Evolutionary conservation across 176 grass and related monocot species (phyloP).

Genomic region (Dendrocalamus sinicus): DNA sequence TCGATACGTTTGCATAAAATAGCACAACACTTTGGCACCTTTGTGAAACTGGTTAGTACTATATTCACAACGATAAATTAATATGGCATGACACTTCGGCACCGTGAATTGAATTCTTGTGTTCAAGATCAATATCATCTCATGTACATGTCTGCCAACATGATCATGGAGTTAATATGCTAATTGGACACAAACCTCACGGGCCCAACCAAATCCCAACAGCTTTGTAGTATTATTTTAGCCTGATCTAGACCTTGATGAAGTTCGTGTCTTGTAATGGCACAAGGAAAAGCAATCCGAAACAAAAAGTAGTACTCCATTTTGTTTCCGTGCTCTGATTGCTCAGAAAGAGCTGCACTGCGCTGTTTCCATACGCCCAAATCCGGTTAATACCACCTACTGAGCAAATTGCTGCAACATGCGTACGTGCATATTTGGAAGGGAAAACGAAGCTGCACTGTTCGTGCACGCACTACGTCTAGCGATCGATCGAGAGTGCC

Average conservation of each 20-base stretch:
- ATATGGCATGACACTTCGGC: neutral
- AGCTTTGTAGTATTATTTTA: neutral
- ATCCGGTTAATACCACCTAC: neutral
- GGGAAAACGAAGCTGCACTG: neutral
- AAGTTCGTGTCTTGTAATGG: neutral
- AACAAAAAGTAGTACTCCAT: neutral
- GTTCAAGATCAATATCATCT: neutral
- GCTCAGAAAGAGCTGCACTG: neutral
- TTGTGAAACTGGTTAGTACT: neutral
- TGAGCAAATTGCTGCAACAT: neutral
- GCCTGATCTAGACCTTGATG: neutral
- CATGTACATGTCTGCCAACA: neutral
- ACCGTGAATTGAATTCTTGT: neutral
- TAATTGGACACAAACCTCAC: neutral
- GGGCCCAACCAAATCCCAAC: neutral
- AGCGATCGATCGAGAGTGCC: neutral
- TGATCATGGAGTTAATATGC: neutral
- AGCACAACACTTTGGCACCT: slow-evolving; percentile 9
- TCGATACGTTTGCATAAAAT: slow-evolving; percentile 35
- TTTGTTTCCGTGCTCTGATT: neutral
- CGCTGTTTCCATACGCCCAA: neutral
- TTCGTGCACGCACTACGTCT: neutral
- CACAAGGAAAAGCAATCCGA: neutral
- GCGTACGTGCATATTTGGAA: neutral
- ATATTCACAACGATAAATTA: neutral